Evolutionary conservation across 164 flowering plant species (phyloP), one percentile per base, ranked within the genome.

Genomic region (Aristolochia contorta): DNA sequence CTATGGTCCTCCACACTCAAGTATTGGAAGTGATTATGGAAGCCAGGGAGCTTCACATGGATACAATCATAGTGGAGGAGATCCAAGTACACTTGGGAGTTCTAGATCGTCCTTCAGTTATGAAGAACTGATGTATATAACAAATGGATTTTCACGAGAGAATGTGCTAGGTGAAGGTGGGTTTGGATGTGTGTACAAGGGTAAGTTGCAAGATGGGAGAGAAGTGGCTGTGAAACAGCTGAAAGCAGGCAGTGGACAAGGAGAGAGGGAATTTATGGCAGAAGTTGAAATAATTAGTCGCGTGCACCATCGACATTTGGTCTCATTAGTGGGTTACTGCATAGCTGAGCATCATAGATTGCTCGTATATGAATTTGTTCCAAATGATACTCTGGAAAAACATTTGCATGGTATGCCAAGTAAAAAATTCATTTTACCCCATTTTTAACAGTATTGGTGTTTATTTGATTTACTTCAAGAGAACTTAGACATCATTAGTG

Each of bases 231-330:
- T 81, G 43, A 84, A 84, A 72, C 78, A 78, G 54, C 81, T 84
- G 30, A 84, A 78, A 71, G 76, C 74, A 15, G 83, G 85, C 16
- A 75, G 84, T 57, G 89, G 82, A 27, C 89, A 81, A 49, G 89
- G 86, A 47, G 89, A 81, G 25, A 67, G 81, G 24, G 89, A 82
- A 65, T 84, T 80, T 67, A 74, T 65, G 62, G 89, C 89, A 30
- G 89, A 84, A 70, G 85, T 82, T 27, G 89, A 84, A 75, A 80
- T 80, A 57, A 80, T 84, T 25, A 82, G 80, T 53, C 83, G 85
- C 59, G 83, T 84, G 65, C 89, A 82, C 71, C 89, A 84, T 69
- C 74, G 86, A 13, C 80, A 82, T 73, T 68, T 84, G 79, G 89
- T 84, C 24, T 80, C 89, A 62, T 65, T 84, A 68, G 86, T 82